These are phyloP conservation scores for Pleurotus eryngii DNA, from an alignment of 768 basidiomycete genomes.

Conservation along the genomic window DNA sequence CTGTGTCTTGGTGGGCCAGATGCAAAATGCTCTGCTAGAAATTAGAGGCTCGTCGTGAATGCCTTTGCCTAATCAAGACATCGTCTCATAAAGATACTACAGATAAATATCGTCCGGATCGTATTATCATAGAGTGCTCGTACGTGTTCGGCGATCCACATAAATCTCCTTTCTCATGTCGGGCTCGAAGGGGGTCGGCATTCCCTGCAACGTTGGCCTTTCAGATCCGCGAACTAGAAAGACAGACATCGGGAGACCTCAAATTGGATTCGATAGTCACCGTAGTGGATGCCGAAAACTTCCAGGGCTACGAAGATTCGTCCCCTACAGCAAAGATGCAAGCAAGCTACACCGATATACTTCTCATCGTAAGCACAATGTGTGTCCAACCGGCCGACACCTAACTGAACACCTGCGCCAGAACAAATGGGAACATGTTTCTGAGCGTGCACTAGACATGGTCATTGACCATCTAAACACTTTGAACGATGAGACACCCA, in stretches of 20 bases:
- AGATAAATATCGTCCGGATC: slow-evolving; percentile 84
- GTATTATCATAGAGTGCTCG: slow-evolving; percentile 96
- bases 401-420: slow-evolving; percentile 23
- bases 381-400: not conserved
- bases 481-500: slow-evolving; percentile 87
- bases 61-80: not conserved
- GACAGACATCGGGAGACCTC: slow-evolving; percentile 68
- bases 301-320: slow-evolving; percentile 88
- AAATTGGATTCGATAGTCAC: slow-evolving; percentile 89
- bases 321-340: slow-evolving; percentile 92
- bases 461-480: slow-evolving; percentile 87
- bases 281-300: slow-evolving; percentile 89
- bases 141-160: slow-evolving; percentile 32
- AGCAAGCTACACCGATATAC: slow-evolving; percentile 92
- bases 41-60: slow-evolving; percentile 57
- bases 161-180: not conserved
- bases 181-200: slow-evolving; percentile 70
- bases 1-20: slow-evolving; percentile 91
- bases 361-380: slow-evolving; percentile 63
- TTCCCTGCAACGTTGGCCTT: slow-evolving; percentile 95
- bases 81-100: slow-evolving; percentile 1
- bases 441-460: slow-evolving; percentile 74
- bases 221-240: slow-evolving; percentile 88
- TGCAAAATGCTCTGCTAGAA: slow-evolving; percentile 87
- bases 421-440: slow-evolving; percentile 90